phyloP scores from a whole-genome alignment of 2,329 filamentous ascomycete species.

The Niveomyces coronatus region DNA sequence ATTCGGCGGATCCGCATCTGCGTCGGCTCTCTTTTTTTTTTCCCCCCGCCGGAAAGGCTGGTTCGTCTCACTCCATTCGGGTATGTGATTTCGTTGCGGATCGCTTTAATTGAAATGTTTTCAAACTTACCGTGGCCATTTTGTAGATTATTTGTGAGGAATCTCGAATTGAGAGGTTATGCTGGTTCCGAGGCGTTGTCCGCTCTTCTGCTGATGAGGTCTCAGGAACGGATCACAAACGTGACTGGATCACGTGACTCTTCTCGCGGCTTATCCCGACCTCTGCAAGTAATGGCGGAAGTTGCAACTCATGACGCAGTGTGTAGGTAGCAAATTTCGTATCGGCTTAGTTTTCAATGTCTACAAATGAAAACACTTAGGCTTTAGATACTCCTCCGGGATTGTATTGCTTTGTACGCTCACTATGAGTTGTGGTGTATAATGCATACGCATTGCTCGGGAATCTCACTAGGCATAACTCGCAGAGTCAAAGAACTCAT shows the following conservation, averaged over 20 bases:
- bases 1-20: conserved; percentile 11
- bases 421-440: too few species aligned
- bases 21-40: conserved; percentile 4
- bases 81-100: conserved; percentile 1
- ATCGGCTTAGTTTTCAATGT: too few species aligned
- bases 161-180: conserved; percentile 37
- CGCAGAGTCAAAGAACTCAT: too few species aligned
- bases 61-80: conserved; percentile 1
- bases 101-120: conserved; percentile 19
- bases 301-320: neutral
- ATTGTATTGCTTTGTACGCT: too few species aligned
- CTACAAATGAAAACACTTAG: too few species aligned
- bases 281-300: neutral
- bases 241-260: conserved; percentile 10
- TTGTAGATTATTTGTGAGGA: conserved; percentile 40
- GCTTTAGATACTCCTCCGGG: too few species aligned
- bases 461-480: too few species aligned
- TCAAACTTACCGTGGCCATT: conserved; percentile 59
- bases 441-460: too few species aligned
- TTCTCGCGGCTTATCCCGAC: conserved; percentile 8
- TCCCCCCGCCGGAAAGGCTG: neutral
- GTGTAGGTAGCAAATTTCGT: too few species aligned
- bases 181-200: conserved; percentile 35
- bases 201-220: conserved; percentile 31
- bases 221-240: conserved; percentile 15